Conservation (phyloP, 225 moss, liverwort and hornwort species). For the Pseudoscleropodium purum region DNA sequence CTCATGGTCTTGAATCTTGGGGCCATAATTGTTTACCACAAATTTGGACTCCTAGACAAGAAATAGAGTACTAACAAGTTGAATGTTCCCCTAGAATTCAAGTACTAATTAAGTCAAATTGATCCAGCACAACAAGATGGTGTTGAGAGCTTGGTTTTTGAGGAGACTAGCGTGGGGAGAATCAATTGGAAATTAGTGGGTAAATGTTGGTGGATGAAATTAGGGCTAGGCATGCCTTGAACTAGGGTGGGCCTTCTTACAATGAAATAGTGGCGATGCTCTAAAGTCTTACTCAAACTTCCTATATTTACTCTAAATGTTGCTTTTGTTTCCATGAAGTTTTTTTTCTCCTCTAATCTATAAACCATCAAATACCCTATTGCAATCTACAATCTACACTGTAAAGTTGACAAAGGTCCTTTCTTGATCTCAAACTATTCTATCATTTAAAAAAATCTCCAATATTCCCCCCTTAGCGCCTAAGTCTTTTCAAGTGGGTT, state of each 20-base stretch:
- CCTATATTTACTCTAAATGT: background rate
- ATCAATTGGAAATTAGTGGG: no score
- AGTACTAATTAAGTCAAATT: no score
- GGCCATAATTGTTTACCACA: no score
- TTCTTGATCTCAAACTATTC: background rate
- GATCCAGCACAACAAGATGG: rapidly evolving
- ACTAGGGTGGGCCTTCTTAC: rapidly evolving
- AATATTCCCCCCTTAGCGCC: background rate
- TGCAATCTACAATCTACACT: background rate
- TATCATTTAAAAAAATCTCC: background rate
- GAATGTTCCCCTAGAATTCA: no score
- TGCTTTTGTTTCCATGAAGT: background rate
- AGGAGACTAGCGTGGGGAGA: rapidly evolving
- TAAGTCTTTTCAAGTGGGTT: no score
- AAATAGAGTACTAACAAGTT: rapidly evolving
- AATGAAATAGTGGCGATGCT: no score
- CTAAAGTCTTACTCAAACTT: background rate
- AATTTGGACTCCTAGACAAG: no score
- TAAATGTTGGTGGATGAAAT: no score
- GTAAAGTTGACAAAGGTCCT: background rate
- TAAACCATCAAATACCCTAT: background rate
- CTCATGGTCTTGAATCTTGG: no score
- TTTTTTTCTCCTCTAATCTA: background rate
- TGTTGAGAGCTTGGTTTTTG: no score
- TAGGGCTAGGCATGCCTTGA: rapidly evolving